Evolutionary conservation across 495 filamentous ascomycete genomes (phyloP), one percentile per base, ranked within the genome.

Genomic region (Neurospora sp.): DNA sequence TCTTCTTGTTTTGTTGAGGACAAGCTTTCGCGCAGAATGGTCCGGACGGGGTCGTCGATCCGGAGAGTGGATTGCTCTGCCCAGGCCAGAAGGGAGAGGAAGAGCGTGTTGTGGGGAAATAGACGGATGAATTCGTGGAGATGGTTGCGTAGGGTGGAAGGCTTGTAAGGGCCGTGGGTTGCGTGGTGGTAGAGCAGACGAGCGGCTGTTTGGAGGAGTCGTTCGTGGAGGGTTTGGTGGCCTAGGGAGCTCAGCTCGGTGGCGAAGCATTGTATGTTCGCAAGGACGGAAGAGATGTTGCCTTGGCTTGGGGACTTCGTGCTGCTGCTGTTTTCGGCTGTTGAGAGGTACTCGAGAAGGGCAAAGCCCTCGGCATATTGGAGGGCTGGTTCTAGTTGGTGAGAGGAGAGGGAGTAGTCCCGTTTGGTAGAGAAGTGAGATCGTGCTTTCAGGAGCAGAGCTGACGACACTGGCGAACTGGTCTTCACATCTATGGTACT

Each of bases 91-190:
- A 94, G 83, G 18, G 86, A 82, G 69, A 95, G 86, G 74, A 97
- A 91, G 42, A 94, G 86, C 2, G 90, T 93, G 83, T 97, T 97
- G 39, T 86, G 82, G 0, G 94, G 94, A 80, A 92, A 97, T 12
- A 83, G 75, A 4, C 73, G 70, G 39, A 96, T 80, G 73, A 89
- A 90, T 38, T 87, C 78, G 7, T 82, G 74, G 3, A 97, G 83
- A 4, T 87, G 77, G 22, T 83, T 77, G 44, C 92, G 90, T 69
- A 97, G 77, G 27, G 86, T 79, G 3, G 85, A 78, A 12, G 92
- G 91, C 74, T 88, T 89, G 81, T 91, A 92, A 7, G 88, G 83
- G 40, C 82, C 85, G 69, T 85, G 85, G 2, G 78, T 84, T 35
- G 89, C 82, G 78, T 96, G 89, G 77, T 90, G 84, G 76, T 89